phyloP scores from a whole-genome alignment of 2,329 filamentous ascomycete genomes.

The Xylaria sp. region DNA sequence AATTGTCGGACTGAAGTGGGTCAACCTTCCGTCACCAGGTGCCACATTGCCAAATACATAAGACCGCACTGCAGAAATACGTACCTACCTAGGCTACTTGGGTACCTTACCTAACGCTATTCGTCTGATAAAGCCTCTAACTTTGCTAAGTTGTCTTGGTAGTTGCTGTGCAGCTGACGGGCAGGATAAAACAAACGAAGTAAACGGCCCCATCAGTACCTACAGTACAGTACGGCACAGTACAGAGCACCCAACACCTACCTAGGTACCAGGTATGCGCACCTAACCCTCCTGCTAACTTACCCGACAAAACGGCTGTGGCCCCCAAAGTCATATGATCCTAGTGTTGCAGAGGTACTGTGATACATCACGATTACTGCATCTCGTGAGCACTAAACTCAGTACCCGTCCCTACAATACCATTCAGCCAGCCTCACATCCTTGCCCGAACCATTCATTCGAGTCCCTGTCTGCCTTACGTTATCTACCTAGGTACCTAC shows the following conservation, averaged over 20 bases:
- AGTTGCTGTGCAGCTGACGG: not conserved
- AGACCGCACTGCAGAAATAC: too few species aligned
- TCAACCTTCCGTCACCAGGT: not conserved
- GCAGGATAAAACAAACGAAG: not conserved
- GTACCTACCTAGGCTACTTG: too few species aligned
- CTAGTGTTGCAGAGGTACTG: not conserved
- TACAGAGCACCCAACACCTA: too few species aligned
- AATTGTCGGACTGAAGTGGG: slow-evolving; percentile 36
- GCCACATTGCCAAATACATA: not conserved
- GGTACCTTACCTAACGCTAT: too few species aligned
- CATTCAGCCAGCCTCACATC: slow-evolving; percentile 8
- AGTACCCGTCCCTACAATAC: not conserved
- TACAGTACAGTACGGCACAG: too few species aligned
- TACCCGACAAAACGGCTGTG: not conserved
- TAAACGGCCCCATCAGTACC: too few species aligned
- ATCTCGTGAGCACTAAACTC: slow-evolving; percentile 4
- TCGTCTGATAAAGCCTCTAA: not conserved
- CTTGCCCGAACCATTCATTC: slow-evolving; percentile 6
- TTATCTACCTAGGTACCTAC: not conserved
- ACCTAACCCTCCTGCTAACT: too few species aligned
- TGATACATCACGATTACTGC: not conserved
- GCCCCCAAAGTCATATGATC: not conserved
- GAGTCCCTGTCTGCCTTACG: not conserved
- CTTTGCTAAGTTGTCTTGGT: not conserved
- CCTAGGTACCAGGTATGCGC: too few species aligned